Percentiles rank a stretch among this genome's conserved stretches.
Conservation (phyloP, 1,139 yeast species). For the Geotrichum klebahnii region DNA sequence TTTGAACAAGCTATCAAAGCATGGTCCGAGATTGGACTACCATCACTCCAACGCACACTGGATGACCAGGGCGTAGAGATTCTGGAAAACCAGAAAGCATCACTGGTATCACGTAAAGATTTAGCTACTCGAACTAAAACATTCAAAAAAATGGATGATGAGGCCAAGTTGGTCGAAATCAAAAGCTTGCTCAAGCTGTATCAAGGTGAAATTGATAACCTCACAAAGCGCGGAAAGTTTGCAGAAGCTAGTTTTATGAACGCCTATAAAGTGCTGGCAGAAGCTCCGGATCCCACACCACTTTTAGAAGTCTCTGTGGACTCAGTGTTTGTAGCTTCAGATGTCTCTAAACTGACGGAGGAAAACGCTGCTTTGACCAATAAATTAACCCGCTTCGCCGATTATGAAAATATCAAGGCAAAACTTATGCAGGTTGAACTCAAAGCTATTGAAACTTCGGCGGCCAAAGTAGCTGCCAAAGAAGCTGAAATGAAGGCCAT, state of each 20-base stretch:
- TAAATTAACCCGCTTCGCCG: constrained; percentile 62
- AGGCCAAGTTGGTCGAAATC: constrained; percentile 60
- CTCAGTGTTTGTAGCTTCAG: constrained; percentile 57
- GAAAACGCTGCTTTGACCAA: constrained; percentile 58
- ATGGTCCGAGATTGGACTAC: constrained; percentile 74
- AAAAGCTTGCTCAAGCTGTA: constrained; percentile 71
- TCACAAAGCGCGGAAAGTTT: constrained; percentile 71
- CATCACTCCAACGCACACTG: constrained; percentile 61
- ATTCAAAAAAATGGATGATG: constrained; percentile 67
- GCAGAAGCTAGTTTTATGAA: constrained; percentile 72
- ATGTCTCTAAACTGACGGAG: constrained; percentile 49
- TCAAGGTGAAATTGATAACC: constrained; percentile 79
- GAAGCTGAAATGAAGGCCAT: constrained; percentile 40
- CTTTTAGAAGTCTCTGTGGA: constrained; percentile 68
- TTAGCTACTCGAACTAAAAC: constrained; percentile 78
- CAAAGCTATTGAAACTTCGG: constrained; percentile 33
- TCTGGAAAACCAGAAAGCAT: constrained; percentile 62
- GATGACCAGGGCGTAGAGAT: constrained; percentile 74
- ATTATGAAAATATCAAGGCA: constrained; percentile 70
- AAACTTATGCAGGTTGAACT: constrained; percentile 54
- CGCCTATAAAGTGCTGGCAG: constrained; percentile 70
- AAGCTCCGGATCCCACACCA: constrained; percentile 92
- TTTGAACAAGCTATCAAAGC: constrained; percentile 64
- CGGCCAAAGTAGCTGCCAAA: constrained; percentile 38
- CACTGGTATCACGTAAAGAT: constrained; percentile 65